phyloP scores from a whole-genome alignment of 495 filamentous ascomycete genomes.

The Penicillium samsonianum region DNA sequence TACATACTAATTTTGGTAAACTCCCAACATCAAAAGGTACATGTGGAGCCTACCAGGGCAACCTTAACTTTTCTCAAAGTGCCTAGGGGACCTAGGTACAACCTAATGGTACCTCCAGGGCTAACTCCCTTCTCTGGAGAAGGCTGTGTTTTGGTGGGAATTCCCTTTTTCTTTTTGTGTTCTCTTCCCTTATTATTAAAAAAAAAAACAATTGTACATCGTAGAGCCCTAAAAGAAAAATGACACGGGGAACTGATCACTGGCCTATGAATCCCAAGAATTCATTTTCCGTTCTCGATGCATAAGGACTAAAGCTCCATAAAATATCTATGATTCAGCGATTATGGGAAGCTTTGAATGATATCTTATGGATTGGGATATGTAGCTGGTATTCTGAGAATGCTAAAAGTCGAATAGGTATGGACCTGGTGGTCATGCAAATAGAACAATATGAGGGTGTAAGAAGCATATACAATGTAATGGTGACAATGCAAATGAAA shows the following conservation, averaged over 20 bases:
- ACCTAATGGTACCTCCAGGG: background rate
- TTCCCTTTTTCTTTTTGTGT: background rate
- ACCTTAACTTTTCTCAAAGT: background rate
- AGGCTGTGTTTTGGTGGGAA: background rate
- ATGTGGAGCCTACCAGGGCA: background rate
- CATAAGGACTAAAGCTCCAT: background rate
- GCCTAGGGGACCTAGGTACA: too few species aligned
- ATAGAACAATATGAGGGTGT: background rate
- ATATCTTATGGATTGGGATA: conserved; percentile 19
- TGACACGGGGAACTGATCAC: background rate
- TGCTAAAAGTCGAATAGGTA: background rate
- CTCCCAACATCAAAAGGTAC: background rate
- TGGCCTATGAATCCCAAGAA: background rate
- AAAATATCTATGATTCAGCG: background rate
- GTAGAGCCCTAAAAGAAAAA: background rate
- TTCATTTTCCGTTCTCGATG: background rate
- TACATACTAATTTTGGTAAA: background rate
- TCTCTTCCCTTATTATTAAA: background rate
- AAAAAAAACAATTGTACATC: too few species aligned
- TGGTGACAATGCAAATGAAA: background rate
- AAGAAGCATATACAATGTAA: background rate
- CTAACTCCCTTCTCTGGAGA: background rate
- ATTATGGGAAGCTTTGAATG: background rate
- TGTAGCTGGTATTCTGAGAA: conserved; percentile 10
- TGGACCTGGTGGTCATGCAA: conserved; percentile 7